Percentiles rank a stretch among this genome's conserved stretches.
Evolutionary conservation across 371 early-diverging fungal species (phyloP).

Genomic region (Lichtheimia ramosa): DNA sequence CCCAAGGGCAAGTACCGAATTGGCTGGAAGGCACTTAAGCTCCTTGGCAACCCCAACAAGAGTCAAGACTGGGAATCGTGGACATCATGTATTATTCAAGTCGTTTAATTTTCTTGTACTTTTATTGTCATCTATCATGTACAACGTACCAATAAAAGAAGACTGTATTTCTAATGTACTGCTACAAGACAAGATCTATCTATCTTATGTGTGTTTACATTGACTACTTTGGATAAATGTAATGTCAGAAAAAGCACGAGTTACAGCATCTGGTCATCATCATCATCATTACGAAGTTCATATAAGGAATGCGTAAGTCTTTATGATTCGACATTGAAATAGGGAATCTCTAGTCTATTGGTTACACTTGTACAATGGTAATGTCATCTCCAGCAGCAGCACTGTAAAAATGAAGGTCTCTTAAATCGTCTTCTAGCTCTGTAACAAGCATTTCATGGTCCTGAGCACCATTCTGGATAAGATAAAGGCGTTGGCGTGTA

Average conservation of each 20-base stretch:
- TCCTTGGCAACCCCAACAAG: slow-evolving; percentile 31
- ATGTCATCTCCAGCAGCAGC: slow-evolving; percentile 34
- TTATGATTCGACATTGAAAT: no score
- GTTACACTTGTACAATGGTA: slow-evolving; percentile 2
- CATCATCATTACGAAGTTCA: no score
- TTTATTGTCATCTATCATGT: neutral
- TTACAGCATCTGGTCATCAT: no score
- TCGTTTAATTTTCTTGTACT: slow-evolving; percentile 8
- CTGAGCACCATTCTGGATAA: slow-evolving; percentile 18
- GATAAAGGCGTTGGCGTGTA: slow-evolving; percentile 29
- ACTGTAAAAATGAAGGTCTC: slow-evolving; percentile 45
- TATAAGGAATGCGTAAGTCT: no score
- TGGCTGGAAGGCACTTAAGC: slow-evolving; percentile 26
- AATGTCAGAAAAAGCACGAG: no score
- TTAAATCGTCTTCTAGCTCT: slow-evolving; percentile 40
- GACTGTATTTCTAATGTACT: neutral
- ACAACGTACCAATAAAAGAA: neutral
- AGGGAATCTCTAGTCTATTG: no score
- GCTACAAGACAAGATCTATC: no score
- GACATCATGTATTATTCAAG: slow-evolving; percentile 29
- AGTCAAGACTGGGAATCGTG: slow-evolving; percentile 31
- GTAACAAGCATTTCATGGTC: slow-evolving; percentile 20
- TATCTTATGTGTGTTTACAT: no score
- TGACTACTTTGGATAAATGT: no score
- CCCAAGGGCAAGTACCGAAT: slow-evolving; percentile 32